Percentiles rank a stretch among this genome's conserved stretches.
phyloP scores from a whole-genome alignment of 164 flowering plant genomes.

The Chimonanthus praecox region DNA sequence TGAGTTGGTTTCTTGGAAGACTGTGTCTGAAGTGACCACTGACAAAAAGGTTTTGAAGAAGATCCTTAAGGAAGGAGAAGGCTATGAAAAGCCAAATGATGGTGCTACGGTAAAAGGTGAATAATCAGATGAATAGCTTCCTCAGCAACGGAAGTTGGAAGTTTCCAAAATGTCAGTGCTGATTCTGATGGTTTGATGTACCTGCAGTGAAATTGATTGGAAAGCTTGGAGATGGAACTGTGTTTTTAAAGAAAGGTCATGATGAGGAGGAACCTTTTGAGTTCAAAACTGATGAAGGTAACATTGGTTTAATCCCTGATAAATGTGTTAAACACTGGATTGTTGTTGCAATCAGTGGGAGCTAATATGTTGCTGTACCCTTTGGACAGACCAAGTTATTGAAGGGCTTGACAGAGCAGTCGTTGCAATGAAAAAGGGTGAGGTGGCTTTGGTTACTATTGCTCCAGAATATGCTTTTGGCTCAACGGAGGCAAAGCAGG shows the following conservation, averaged over 20 bases:
- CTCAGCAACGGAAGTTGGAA: no score
- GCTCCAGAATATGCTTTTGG: conserved; percentile 90
- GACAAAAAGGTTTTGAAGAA: conserved; percentile 88
- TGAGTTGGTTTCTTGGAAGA: conserved; percentile 87
- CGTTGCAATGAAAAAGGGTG: conserved; percentile 88
- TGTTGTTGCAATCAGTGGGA: neutral
- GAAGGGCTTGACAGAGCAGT: conserved; percentile 91
- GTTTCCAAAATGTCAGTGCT: neutral
- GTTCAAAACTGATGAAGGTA: conserved; percentile 93
- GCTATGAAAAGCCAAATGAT: conserved; percentile 82
- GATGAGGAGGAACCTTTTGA: conserved; percentile 54
- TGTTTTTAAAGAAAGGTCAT: conserved; percentile 77
- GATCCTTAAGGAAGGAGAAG: conserved; percentile 88
- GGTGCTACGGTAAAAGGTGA: conserved; percentile 70
- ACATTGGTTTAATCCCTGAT: neutral
- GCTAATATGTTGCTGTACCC: neutral
- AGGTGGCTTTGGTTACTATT: conserved; percentile 62
- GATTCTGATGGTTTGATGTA: neutral
- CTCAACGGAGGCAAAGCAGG: conserved; percentile 58
- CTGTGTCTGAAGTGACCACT: conserved; percentile 70
- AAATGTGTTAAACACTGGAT: neutral
- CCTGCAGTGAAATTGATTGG: conserved; percentile 79
- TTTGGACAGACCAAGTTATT: conserved; percentile 70
- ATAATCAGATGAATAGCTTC: neutral
- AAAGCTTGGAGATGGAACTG: conserved; percentile 73